phyloP scores from a whole-genome alignment of 441 rosid genomes.

The Gossypium aridum region DNA sequence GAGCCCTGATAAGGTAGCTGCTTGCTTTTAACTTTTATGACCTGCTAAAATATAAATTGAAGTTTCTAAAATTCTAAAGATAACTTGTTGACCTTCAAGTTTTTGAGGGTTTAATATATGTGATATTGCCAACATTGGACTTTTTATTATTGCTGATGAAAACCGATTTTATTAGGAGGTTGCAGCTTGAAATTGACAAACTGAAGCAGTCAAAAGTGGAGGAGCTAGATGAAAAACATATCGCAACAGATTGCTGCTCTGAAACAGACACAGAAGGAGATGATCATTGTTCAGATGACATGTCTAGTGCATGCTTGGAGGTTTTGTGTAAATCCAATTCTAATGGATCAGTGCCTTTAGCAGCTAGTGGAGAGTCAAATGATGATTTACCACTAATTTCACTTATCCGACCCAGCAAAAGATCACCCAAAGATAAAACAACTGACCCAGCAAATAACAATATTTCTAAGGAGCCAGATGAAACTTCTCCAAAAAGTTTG shows the following conservation, averaged over 20 bases:
- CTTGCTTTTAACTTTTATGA: slow-evolving; percentile 7
- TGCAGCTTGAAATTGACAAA: slow-evolving; percentile 55
- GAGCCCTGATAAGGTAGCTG: slow-evolving; percentile 4
- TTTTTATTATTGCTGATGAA: slow-evolving; percentile 17
- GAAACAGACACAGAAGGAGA: slow-evolving; percentile 88
- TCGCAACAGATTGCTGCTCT: slow-evolving; percentile 53
- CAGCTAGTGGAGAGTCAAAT: slow-evolving; percentile 30
- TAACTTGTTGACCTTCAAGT: not conserved
- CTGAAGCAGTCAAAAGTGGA: slow-evolving; percentile 39
- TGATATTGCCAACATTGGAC: not conserved
- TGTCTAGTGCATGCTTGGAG: slow-evolving; percentile 32
- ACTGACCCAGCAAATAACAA: slow-evolving; percentile 21
- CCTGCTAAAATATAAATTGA: slow-evolving; percentile 1
- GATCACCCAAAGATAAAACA: slow-evolving; percentile 25
- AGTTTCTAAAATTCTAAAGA: slow-evolving; percentile 11
- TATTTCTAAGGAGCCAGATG: slow-evolving; percentile 23
- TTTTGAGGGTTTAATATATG: slow-evolving; percentile 3
- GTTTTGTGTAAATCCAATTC: slow-evolving; percentile 33
- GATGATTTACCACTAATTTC: slow-evolving; percentile 67
- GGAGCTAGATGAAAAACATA: slow-evolving; percentile 31
- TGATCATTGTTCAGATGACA: slow-evolving; percentile 34
- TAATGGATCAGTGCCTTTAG: slow-evolving; percentile 25
- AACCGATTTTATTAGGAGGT: slow-evolving; percentile 42
- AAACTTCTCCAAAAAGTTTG: slow-evolving; percentile 26
- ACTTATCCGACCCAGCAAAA: slow-evolving; percentile 37